A percentile compares a stretch with the other conserved stretches of the same genome.
Evolutionary conservation across 768 basidiomycete genomes (phyloP).

Genomic region (Goffeauzyma gilvescens): DNA sequence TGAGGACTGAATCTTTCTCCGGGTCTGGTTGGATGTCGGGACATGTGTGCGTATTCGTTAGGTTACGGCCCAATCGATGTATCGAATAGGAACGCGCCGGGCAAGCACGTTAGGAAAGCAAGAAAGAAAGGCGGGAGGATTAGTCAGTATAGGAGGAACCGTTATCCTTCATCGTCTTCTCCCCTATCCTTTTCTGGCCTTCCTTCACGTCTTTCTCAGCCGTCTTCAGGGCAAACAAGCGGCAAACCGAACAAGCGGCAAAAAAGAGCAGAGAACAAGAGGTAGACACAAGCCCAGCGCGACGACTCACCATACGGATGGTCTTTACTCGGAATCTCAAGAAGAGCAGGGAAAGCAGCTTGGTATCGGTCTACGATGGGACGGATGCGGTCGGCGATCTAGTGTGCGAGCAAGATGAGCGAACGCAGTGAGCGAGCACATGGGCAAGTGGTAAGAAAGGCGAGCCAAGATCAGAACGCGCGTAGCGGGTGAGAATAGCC

Average conservation of each 20-base stretch:
- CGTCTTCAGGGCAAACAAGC: too few species aligned
- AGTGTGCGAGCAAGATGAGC: too few species aligned
- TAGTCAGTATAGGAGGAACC: too few species aligned
- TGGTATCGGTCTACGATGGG: slow-evolving; percentile 87
- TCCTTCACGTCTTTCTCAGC: too few species aligned
- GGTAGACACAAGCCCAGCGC: not conserved
- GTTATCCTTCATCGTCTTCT: too few species aligned
- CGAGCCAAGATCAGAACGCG: not conserved
- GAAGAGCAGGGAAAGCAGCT: slow-evolving; percentile 83
- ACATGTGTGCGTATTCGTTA: too few species aligned
- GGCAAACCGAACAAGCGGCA: not conserved
- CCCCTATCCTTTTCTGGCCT: too few species aligned
- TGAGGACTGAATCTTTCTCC: slow-evolving; percentile 82
- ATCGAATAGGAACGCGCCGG: too few species aligned
- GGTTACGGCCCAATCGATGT: too few species aligned
- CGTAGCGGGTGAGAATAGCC: not conserved
- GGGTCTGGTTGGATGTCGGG: slow-evolving; percentile 76
- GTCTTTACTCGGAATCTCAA: slow-evolving; percentile 96
- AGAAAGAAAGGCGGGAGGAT: too few species aligned
- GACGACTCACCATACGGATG: slow-evolving; percentile 74
- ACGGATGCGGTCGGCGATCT: slow-evolving; percentile 95
- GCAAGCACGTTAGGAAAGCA: too few species aligned
- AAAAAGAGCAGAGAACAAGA: not conserved
- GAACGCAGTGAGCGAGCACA: not conserved
- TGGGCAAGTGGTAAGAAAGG: not conserved